Conservation (phyloP, 1,139 yeast genomes). For the Lodderomyces jiufengensis region DNA sequence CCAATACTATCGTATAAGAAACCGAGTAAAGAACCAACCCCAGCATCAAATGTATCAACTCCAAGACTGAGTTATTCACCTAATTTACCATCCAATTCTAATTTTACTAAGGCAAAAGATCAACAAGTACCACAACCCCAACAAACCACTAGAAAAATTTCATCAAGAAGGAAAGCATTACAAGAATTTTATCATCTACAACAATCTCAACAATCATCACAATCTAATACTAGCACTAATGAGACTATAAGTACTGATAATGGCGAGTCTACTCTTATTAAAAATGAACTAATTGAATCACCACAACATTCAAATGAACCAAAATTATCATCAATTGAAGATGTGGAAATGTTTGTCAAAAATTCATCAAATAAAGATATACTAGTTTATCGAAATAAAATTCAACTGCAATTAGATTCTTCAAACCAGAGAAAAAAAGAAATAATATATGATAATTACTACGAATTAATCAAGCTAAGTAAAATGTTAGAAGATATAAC, state of each 20-base stretch:
- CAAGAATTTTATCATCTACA: constrained; percentile 42
- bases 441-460: constrained; percentile 46
- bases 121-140: constrained; percentile 7
- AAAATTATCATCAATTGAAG: constrained; percentile 11
- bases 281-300: too few species aligned
- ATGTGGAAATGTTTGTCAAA: constrained; percentile 31
- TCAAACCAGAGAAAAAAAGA: constrained; percentile 44
- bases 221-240: too few species aligned
- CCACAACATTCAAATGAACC: constrained; percentile 1
- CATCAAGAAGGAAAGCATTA: constrained; percentile 41
- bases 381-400: constrained; percentile 32
- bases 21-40: constrained; percentile 13
- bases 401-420: constrained; percentile 30
- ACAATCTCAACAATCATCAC: constrained; percentile 9
- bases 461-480: constrained; percentile 42
- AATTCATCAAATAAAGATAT: constrained; percentile 34
- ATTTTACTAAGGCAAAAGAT: background rate
- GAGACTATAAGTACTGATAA: too few species aligned
- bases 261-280: too few species aligned
- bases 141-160: constrained; percentile 26
- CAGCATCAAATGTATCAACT: constrained; percentile 7
- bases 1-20: constrained; percentile 30
- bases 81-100: constrained; percentile 1
- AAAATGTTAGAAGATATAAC: constrained; percentile 32
- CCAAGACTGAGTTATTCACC: constrained; percentile 4